These are phyloP conservation scores for Amyloporia xantha DNA, from an alignment of 768 basidiomycete species.

Conservation along the genomic window DNA sequence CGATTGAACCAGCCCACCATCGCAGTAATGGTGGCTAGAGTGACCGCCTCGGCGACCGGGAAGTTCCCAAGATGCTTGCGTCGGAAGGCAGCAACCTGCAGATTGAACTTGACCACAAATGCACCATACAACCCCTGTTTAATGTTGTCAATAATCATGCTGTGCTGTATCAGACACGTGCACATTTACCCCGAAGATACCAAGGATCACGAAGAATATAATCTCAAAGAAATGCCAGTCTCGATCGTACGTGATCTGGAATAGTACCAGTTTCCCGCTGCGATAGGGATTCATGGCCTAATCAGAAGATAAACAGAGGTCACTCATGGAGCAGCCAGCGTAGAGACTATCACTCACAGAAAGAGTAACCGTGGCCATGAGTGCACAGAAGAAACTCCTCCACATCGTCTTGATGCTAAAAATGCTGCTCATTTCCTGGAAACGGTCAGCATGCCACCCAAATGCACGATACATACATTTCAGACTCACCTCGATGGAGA, in stretches of 20 bases:
- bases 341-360: slow-evolving; percentile 74
- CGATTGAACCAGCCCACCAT: slow-evolving; percentile 91
- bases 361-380: slow-evolving; percentile 93
- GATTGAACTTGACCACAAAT: slow-evolving; percentile 93
- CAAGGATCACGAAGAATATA: slow-evolving; percentile 91
- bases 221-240: slow-evolving; percentile 99
- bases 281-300: slow-evolving; percentile 93
- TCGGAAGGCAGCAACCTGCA: slow-evolving; percentile 92
- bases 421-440: slow-evolving; percentile 94
- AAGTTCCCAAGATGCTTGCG: slow-evolving; percentile 81
- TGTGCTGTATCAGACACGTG: too few relatives aligned
- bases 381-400: slow-evolving; percentile 94
- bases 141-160: not conserved
- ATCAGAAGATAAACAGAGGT: too few relatives aligned
- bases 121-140: slow-evolving; percentile 94
- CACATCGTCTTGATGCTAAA: slow-evolving; percentile 99
- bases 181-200: slow-evolving; percentile 81
- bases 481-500: slow-evolving; percentile 81
- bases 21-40: slow-evolving; percentile 82
- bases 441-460: not conserved
- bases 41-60: slow-evolving; percentile 84
- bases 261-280: slow-evolving; percentile 95
- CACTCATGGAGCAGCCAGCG: slow-evolving; percentile 36
- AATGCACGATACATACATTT: not conserved
- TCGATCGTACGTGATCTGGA: slow-evolving; percentile 95